Base-by-base conservation (phyloP, 495 filamentous ascomycete species). In the Hypoxylon cercidicola region DNA sequence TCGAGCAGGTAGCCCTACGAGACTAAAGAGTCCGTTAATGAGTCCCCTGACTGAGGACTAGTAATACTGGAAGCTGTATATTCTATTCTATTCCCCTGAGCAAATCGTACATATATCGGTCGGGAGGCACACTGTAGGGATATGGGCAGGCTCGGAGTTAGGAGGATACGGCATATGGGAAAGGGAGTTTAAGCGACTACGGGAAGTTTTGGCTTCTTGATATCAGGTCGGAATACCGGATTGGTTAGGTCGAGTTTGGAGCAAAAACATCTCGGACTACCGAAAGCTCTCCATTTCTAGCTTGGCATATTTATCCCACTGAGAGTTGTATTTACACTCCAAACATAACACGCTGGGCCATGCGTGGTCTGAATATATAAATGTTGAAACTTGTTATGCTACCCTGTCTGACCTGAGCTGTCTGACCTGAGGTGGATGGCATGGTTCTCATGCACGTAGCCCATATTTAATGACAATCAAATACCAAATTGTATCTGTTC, bases 11-110 rank as follows among this genome's bases (percentile, higher is more conserved):
- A 90, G 87, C 72, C 90, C 89, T 19, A 85, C 81, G 21, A 78
- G 89, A 71, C 67, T 82, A 55, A 87, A 88, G 73, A 90, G 87
- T 72, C 87, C 89, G n/a, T 57, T 89, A 51, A 81, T 87, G 73
- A 71, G 75, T 49, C 75, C 82, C 18, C 54, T 81, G 44, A 78
- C 82, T 61, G 78, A 81, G 61, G 67, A 71, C 13, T 68, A 45
- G 53, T 62, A 50, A 16, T 6, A 13, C 13, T n/a, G n/a, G n/a
- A 58, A 60, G 19, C 34, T 64, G 62, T 68, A 62, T 62, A n/a
- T n/a, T 70, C 47, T 68, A 65, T 67, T 69, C 62, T 74, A 57
- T 30, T 53, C 52, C 50, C 41, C 54, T 52, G 43, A 19, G 48
- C 47, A 60, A 55, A 12, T 15, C 35, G 23, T 25, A 16, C 18